Evolutionary conservation across 2,329 filamentous ascomycete genomes (phyloP), one percentile per base, ranked within the genome.

Genomic region (Cordyceps farinosa): DNA sequence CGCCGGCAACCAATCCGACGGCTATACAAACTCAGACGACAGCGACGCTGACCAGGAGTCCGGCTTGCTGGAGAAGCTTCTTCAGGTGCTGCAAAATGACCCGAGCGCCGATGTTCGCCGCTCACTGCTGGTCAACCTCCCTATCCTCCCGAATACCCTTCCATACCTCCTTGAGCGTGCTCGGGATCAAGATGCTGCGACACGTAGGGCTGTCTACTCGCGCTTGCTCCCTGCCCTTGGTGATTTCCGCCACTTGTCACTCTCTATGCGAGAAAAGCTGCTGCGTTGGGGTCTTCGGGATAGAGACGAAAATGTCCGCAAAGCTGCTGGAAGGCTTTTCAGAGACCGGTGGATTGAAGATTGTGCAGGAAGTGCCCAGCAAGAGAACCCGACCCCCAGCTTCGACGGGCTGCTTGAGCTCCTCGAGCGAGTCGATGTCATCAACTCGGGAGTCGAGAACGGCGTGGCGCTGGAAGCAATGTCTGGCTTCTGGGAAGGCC

Each of bases 311-410:
- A 92, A 90, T 69, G 95, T 99, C 13, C 87, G 93, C 59, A 96
- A 97, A 74, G 94, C 94, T 9, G 91, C 95, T 3, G 92, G 90
- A 8, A 89, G 91, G 52, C 81, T 98, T 7, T 99, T 99, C 78
- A 87, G 90, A 65, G 93, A 97, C 72, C 87, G 92, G n/a, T 99
- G 95, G 95, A 94, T 99, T 65, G 94, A 98, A 72, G 92, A 98
- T 71, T 97, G 93, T 70, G 92, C 90, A 6, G 89, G 89, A 2
- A 81, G 84, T 1, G 79, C 82, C 8, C 84, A 87, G 44, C 84
- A 85, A 55, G 80, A 82, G 22, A 85, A 86, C 45, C 82, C 84
- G 1, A 82, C 83, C 1, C 90, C 90, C 0, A 94, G 83, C 65
- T 84, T 95, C 10, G 89, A 94, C n/a, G 92, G 90, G 0, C 81